These are phyloP conservation scores for Moricandia moricandioides DNA, from an alignment of 345 rosid genomes.

Conservation along the genomic window DNA sequence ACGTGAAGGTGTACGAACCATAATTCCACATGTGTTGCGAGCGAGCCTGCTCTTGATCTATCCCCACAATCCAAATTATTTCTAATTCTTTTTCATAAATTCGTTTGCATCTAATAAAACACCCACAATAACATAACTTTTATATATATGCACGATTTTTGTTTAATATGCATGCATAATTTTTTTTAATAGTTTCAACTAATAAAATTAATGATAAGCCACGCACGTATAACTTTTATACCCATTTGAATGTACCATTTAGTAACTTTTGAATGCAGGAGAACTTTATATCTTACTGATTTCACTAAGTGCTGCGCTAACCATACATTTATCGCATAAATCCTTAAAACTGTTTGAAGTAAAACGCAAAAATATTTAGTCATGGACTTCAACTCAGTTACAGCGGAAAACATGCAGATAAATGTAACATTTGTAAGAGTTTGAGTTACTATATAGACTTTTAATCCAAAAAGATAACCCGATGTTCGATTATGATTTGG, in stretches of 20 bases:
- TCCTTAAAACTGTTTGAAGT: background rate
- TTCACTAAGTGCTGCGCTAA: background rate
- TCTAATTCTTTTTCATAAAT: background rate
- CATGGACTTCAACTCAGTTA: background rate
- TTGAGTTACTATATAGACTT: background rate
- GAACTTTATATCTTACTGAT: background rate
- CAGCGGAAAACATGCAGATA: background rate
- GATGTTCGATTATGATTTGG: background rate
- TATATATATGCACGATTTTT: background rate
- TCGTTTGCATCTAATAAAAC: background rate
- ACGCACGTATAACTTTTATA: background rate
- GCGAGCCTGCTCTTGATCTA: background rate
- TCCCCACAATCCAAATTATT: background rate
- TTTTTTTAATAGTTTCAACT: background rate
- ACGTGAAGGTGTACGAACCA: constrained; percentile 34
- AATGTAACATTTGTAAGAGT: background rate
- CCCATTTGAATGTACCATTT: background rate
- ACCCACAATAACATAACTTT: background rate
- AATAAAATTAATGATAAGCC: background rate
- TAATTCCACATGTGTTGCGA: background rate
- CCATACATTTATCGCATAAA: background rate
- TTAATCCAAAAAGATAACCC: background rate
- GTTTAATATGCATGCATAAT: background rate
- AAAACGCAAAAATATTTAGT: background rate
- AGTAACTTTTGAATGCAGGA: background rate